Evolutionary conservation across 495 filamentous ascomycete genomes (phyloP).

Genomic region (Staphylotrichum tortipilum): DNA sequence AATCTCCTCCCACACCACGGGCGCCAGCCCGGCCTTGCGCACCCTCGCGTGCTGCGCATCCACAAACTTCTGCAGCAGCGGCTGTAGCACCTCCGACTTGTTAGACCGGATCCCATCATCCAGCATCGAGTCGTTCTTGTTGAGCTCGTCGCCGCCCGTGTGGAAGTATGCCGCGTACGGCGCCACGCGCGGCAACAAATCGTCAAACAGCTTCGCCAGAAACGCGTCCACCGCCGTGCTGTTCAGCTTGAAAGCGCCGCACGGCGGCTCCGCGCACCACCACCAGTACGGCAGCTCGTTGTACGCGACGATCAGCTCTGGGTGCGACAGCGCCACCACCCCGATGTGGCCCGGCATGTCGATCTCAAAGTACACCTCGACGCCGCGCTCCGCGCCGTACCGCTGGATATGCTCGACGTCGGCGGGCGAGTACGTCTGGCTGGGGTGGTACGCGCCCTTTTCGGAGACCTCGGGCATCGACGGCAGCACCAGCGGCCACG

Average conservation of each 20-base stretch:
- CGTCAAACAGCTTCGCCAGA: constrained; percentile 56
- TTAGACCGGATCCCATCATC: constrained; percentile 62
- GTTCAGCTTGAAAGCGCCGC: constrained; percentile 67
- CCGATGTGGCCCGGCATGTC: constrained; percentile 78
- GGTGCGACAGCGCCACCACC: constrained; percentile 51
- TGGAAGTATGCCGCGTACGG: constrained; percentile 68
- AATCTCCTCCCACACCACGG: constrained; percentile 79
- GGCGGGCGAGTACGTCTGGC: constrained; percentile 52
- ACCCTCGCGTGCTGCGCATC: constrained; percentile 55
- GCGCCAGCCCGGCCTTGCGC: constrained; percentile 48
- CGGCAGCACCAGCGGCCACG: constrained; percentile 74
- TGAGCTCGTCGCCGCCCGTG: constrained; percentile 77
- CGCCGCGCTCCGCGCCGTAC: constrained; percentile 57
- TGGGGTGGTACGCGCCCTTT: constrained; percentile 58
- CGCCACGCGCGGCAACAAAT: constrained; percentile 61
- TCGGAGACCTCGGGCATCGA: constrained; percentile 57
- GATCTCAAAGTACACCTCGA: constrained; percentile 68
- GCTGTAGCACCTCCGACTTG: constrained; percentile 49
- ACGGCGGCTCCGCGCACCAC: constrained; percentile 68
- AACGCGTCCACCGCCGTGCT: constrained; percentile 55
- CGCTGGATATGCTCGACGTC: constrained; percentile 56
- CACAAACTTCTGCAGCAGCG: constrained; percentile 64
- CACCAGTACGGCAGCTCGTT: constrained; percentile 57
- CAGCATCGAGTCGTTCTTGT: constrained; percentile 61
- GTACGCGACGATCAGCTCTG: constrained; percentile 65